Percentiles rank a stretch among this genome's conserved stretches.
These are phyloP conservation scores for Populus nigra DNA, from an alignment of 345 rosid genomes.

Conservation along the genomic window DNA sequence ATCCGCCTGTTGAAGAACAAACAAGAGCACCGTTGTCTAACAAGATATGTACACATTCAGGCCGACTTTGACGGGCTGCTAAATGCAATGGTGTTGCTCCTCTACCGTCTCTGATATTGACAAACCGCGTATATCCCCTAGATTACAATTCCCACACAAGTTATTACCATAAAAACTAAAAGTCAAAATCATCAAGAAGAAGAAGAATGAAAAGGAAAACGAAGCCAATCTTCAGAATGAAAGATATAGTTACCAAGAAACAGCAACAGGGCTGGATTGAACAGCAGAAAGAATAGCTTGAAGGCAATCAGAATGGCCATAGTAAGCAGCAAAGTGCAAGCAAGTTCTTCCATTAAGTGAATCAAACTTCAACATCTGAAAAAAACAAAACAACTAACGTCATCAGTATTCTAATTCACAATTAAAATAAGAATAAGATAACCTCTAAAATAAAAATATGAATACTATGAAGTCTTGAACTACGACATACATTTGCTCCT, in stretches of 20 bases:
- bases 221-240: conserved; percentile 1
- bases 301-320: conserved; percentile 81
- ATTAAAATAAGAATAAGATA: background rate
- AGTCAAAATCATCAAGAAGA: background rate
- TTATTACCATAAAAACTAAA: background rate
- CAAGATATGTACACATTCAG: conserved; percentile 81
- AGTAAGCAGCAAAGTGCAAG: conserved; percentile 91
- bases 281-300: conserved; percentile 78
- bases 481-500: conserved; percentile 83
- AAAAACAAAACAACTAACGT: conserved; percentile 5
- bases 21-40: conserved; percentile 87
- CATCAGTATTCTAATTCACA: conserved; percentile 8
- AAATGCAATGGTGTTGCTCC: conserved; percentile 97
- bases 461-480: background rate
- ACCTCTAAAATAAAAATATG: background rate
- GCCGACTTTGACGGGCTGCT: conserved; percentile 84
- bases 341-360: conserved; percentile 84
- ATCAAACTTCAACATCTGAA: conserved; percentile 91
- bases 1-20: conserved; percentile 89
- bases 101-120: conserved; percentile 80
- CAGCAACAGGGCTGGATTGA: conserved; percentile 76
- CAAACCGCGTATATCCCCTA: conserved; percentile 95
- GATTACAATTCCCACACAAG: conserved; percentile 6
- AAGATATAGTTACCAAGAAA: conserved; percentile 54
- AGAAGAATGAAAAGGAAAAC: background rate